phyloP scores from a whole-genome alignment of 345 rosid genomes.

The Acer campestre region DNA sequence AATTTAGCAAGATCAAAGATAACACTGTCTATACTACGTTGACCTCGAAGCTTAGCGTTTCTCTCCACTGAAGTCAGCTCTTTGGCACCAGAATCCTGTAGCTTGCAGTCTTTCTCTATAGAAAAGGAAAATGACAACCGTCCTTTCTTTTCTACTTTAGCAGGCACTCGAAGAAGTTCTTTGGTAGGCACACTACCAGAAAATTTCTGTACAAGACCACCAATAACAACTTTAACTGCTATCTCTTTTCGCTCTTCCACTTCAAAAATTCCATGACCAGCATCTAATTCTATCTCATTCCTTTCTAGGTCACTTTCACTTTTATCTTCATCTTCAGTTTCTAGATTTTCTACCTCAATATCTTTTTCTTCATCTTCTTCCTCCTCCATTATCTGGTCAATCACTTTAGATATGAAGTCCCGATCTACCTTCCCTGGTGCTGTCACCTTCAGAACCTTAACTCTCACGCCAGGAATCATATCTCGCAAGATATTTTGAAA shows the following conservation, averaged over 20 bases:
- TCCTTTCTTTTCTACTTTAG: slow-evolving; percentile 66
- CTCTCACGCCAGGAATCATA: slow-evolving; percentile 85
- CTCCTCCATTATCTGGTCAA: slow-evolving; percentile 79
- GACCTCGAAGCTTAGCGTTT: slow-evolving; percentile 62
- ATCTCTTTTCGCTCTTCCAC: slow-evolving; percentile 59
- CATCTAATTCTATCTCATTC: slow-evolving; percentile 56
- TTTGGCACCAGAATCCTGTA: slow-evolving; percentile 47
- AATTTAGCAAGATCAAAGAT: slow-evolving; percentile 82
- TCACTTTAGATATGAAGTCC: slow-evolving; percentile 84
- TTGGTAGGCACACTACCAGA: slow-evolving; percentile 48
- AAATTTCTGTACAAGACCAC: slow-evolving; percentile 64
- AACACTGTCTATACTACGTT: slow-evolving; percentile 61
- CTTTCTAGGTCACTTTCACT: slow-evolving; percentile 59
- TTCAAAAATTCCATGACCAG: slow-evolving; percentile 50
- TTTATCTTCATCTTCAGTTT: slow-evolving; percentile 55
- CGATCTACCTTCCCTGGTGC: slow-evolving; percentile 72
- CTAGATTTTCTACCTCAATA: slow-evolving; percentile 57
- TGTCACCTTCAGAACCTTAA: slow-evolving; percentile 86
- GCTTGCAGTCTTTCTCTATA: slow-evolving; percentile 57
- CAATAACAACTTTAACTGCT: slow-evolving; percentile 77
- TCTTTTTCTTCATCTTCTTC: slow-evolving; percentile 76
- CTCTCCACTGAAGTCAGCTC: slow-evolving; percentile 46
- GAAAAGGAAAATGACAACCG: slow-evolving; percentile 64
- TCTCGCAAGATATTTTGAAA: slow-evolving; percentile 73
- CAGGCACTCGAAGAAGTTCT: slow-evolving; percentile 75